Base-by-base conservation (phyloP, 306 rosid species). In the Glycine tomentella region DNA sequence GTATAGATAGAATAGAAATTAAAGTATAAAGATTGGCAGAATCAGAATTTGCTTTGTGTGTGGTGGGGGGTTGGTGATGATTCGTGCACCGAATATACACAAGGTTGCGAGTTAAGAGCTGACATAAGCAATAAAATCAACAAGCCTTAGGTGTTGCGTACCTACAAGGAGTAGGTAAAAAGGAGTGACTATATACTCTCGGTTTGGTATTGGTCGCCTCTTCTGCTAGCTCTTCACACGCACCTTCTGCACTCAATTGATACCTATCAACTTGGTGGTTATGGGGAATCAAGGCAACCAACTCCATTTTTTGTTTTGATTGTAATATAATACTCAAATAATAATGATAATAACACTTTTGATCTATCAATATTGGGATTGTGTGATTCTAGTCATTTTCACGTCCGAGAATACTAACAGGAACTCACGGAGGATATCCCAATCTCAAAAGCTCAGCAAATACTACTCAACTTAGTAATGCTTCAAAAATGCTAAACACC, bases 61-160 rank as follows among this genome's bases (percentile, higher is more conserved):
- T n/a, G n/a, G n/a, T n/a, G n/a, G n/a, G n/a, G n/a, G 68, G 79
- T 12, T 25, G 2, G 78, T 73, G 73, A 34, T 70, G 69, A 65
- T 42, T 64, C 20, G 34, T 46, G 53, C 25, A 74, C 31, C 31
- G 31, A 25, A 75, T 66, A 25, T 63, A 58, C 53, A n/a, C 4
- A 53, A 14, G 16, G 12, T 49, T 75, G 72, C 53, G 2, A 69
- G 78, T 76, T 76, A 69, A 46, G 80, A 66, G 42, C 3, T 61
- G 77, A 73, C 75, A 49, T 42, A 58, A 34, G 82, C 74, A 83
- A 25, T 69, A 42, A 62, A 82, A n/a, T n/a, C n/a, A 81, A 15
- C 69, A 52, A 11, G 14, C 46, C 36, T 75, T 75, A 7, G 17
- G 44, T 31, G 58, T 42, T 75, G n/a, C 20, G 25, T 76, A 62